Conservation (phyloP, 768 basidiomycete genomes). For the Tulasnella calospora region DNA sequence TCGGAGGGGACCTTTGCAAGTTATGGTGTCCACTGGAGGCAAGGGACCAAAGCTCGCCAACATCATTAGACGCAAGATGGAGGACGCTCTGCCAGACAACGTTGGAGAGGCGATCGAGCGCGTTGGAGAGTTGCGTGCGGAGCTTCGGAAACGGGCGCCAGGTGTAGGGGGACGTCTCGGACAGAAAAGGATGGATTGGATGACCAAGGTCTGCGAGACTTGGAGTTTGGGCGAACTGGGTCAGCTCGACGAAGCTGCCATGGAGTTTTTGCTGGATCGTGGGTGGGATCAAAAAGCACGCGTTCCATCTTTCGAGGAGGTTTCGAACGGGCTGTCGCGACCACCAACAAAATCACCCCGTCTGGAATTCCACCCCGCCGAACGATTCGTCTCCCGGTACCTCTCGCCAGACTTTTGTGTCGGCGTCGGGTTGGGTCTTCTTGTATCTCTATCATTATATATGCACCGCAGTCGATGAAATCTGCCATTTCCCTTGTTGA, state of each 20-base stretch:
- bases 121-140: slow-evolving; percentile 67
- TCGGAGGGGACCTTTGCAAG: slow-evolving; percentile 82
- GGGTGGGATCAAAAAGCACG: slow-evolving; percentile 70
- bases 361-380: not conserved
- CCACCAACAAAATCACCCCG: not conserved
- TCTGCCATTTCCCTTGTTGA: not conserved
- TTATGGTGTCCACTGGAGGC: slow-evolving; percentile 95
- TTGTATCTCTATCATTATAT: not conserved
- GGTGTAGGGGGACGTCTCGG: slow-evolving; percentile 76
- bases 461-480: not conserved
- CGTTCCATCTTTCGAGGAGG: slow-evolving; percentile 23
- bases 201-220: slow-evolving; percentile 75
- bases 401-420: not conserved
- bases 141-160: slow-evolving; percentile 72
- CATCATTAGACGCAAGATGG: slow-evolving; percentile 66
- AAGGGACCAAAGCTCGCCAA: slow-evolving; percentile 87
- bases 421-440: not conserved
- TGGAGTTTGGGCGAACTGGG: slow-evolving; percentile 84
- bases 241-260: slow-evolving; percentile 58
- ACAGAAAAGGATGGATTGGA: slow-evolving; percentile 85
- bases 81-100: slow-evolving; percentile 59
- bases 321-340: not conserved
- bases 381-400: not conserved
- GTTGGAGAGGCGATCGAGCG: slow-evolving; percentile 74
- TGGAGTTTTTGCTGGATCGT: slow-evolving; percentile 63